Percentiles rank a stretch among this genome's conserved stretches.
These are phyloP conservation scores for Fragilariopsis cylindrus DNA, from an alignment of 108 stramenopile species.

Conservation along the genomic window DNA sequence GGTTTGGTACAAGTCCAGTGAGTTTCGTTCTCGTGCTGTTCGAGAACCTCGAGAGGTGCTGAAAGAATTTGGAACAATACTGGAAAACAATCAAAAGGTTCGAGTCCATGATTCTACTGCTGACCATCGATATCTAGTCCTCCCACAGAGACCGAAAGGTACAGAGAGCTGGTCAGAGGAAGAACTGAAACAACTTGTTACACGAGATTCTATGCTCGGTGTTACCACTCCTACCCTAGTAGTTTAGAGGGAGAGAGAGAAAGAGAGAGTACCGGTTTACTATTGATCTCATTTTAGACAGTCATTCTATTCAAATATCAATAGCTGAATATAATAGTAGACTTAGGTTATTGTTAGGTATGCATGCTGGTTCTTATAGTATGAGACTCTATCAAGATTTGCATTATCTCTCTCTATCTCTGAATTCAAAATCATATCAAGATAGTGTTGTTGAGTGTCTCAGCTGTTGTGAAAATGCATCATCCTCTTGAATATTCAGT, in stretches of 20 bases:
- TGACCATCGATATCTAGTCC: slow-evolving; percentile 64
- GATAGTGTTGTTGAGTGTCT: neutral
- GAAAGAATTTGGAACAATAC: slow-evolving; percentile 44
- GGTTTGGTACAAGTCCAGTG: slow-evolving; percentile 67
- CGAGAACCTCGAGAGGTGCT: slow-evolving; percentile 63
- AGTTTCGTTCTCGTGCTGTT: slow-evolving; percentile 62
- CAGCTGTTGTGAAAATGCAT: neutral
- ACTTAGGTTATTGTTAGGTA: too few relatives aligned
- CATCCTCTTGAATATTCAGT: neutral
- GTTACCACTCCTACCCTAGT: slow-evolving; percentile 12
- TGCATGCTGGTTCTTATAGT: too few relatives aligned
- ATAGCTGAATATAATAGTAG: too few relatives aligned
- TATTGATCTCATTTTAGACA: too few relatives aligned
- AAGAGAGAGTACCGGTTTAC: too few relatives aligned
- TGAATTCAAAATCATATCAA: neutral
- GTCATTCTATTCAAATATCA: too few relatives aligned
- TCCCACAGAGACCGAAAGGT: slow-evolving; percentile 53
- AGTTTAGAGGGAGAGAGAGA: too few relatives aligned
- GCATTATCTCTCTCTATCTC: neutral
- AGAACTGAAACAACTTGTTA: slow-evolving; percentile 41
- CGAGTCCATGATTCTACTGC: slow-evolving; percentile 74
- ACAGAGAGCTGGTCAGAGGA: slow-evolving; percentile 54
- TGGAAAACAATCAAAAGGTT: slow-evolving; percentile 27
- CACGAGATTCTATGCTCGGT: slow-evolving; percentile 66
- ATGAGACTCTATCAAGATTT: too few relatives aligned